phyloP scores from a whole-genome alignment of 202 grass and related monocot species.

The Schoenoplectus tabernaemontani region DNA sequence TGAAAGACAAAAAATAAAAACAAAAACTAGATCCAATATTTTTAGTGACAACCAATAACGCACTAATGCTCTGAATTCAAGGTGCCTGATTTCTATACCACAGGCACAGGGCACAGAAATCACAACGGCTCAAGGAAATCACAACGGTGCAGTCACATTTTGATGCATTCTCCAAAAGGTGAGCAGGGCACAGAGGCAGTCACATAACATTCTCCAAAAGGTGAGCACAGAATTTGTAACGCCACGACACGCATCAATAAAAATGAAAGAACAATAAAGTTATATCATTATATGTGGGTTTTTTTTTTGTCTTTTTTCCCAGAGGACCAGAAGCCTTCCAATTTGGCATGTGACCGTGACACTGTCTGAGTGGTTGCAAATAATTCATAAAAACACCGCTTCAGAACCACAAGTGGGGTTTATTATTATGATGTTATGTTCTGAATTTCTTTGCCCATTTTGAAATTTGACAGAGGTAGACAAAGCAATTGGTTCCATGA shows the following conservation, averaged over 20 bases:
- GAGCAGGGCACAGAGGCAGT: no score
- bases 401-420: background rate
- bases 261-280: background rate
- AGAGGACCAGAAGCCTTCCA: background rate
- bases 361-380: background rate
- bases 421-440: background rate
- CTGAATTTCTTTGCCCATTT: background rate
- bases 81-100: background rate
- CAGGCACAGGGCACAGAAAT: no score
- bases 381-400: background rate
- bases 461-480: background rate
- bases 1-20: no score
- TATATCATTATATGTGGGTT: background rate
- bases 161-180: no score
- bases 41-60: background rate
- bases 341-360: background rate
- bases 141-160: no score
- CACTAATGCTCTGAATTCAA: background rate
- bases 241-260: background rate
- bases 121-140: no score
- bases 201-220: no score
- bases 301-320: no score
- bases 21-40: background rate
- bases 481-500: background rate
- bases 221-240: background rate